Evolutionary conservation across 805 yeast species (phyloP), one percentile per base, ranked within the genome.

Genomic region (Hanseniaspora hatyaiensis): DNA sequence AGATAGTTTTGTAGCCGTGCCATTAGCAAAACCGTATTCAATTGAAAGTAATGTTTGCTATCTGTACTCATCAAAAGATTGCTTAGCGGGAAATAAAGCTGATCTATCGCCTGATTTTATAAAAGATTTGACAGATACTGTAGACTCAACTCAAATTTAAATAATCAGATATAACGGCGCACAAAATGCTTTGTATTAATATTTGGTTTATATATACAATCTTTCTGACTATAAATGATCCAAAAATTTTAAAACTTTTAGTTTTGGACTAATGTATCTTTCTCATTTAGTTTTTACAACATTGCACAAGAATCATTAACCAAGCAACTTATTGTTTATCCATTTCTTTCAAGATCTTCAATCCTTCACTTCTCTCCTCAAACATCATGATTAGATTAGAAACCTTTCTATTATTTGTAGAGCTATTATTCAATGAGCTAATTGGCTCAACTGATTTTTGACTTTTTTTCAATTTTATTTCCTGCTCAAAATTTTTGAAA

Each of bases 321-420:
- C 3, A 19, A 20, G 11, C 12, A 15, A 16, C 4, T 19, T 23
- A 8, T 28, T 28, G 8, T 28, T 38, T 38, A n/a, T 43, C 28
- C 20, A 43, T 13, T 4, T 34, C 40, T 20, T 43, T 43, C 4
- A 36, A 8, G 34, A 43, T 22, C 6, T 45, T 37, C 11, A 29
- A 37, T 4, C 49, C 32, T 16, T 45, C 49, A 18, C 41, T 37
- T 20, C 42, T 38, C 15, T 37, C 49, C 19, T 45, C 49, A 37
- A 45, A 45, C 38, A 45, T 18, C 49, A 45, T 45, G 8, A 45
- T 45, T 12, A 45, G 24, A 15, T 37, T 45, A 9, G 42, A 37
- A 29, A 45, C 49, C 31, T 45, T 45, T 24, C 49, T 45, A 11
- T 45, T 32, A 6, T 45, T 38, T 13, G 5, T 6, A 11, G 33